phyloP scores from a whole-genome alignment of 2,329 filamentous ascomycete species.

The Colletotrichum sp. region DNA sequence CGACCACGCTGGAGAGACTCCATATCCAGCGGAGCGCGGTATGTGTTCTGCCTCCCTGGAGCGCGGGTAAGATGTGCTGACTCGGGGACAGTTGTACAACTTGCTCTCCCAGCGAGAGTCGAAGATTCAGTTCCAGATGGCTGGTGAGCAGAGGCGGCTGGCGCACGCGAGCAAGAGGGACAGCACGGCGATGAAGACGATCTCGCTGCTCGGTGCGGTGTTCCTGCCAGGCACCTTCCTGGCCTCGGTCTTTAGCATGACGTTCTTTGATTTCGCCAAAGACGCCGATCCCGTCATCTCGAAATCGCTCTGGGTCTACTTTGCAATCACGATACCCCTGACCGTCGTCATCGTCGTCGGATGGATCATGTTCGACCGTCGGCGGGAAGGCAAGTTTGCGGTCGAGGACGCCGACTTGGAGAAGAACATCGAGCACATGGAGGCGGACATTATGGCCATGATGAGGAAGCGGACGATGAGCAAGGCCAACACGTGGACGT shows the following conservation, averaged over 20 bases:
- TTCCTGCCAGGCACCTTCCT: constrained; percentile 68
- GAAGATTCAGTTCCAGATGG: constrained; percentile 67
- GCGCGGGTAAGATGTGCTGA: neutral
- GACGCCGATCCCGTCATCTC: constrained; percentile 49
- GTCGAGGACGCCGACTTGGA: constrained; percentile 57
- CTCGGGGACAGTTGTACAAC: constrained; percentile 59
- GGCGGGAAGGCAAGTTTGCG: constrained; percentile 52
- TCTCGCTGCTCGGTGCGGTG: constrained; percentile 66
- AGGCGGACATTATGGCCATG: constrained; percentile 60
- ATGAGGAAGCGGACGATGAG: constrained; percentile 63
- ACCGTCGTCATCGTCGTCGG: constrained; percentile 57
- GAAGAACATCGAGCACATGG: constrained; percentile 60
- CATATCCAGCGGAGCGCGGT: constrained; percentile 67
- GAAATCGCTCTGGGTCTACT: constrained; percentile 65
- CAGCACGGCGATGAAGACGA: constrained; percentile 68
- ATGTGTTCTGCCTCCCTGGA: constrained; percentile 29
- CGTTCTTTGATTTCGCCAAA: constrained; percentile 67
- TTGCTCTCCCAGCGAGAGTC: constrained; percentile 70
- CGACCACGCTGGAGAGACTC: constrained; percentile 64
- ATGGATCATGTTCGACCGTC: constrained; percentile 61
- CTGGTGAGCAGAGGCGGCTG: constrained; percentile 62
- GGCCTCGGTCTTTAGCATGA: constrained; percentile 69
- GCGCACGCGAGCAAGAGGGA: constrained; percentile 66
- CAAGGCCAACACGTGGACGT: constrained; percentile 60
- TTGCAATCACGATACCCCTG: constrained; percentile 63